phyloP scores from a whole-genome alignment of 2,329 filamentous ascomycete genomes.

The Penicillium sp. region DNA sequence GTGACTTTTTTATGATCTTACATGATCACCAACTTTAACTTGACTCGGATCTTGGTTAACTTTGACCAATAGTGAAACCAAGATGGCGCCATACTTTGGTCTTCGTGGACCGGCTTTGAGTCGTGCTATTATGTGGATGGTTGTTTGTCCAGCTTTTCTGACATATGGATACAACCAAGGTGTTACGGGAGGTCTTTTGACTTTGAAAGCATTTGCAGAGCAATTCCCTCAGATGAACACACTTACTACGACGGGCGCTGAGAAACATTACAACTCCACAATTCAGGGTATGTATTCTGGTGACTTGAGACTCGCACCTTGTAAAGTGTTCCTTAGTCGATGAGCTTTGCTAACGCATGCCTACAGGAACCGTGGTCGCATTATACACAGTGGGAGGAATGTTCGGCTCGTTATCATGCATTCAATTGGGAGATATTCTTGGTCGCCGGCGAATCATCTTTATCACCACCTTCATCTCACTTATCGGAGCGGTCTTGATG shows the following conservation, averaged over 20 bases:
- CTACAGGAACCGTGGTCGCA: conserved; percentile 43
- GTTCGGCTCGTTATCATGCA: conserved; percentile 48
- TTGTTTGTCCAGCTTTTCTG: conserved; percentile 43
- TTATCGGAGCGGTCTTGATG: conserved; percentile 48
- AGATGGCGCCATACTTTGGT: conserved; percentile 15
- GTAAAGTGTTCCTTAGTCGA: too few species aligned
- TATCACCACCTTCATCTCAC: conserved; percentile 40
- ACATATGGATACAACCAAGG: conserved; percentile 56
- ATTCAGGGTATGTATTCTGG: conserved; percentile 33
- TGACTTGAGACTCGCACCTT: too few species aligned
- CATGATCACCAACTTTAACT: conserved; percentile 1
- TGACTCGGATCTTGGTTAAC: neutral
- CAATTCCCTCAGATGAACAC: conserved; percentile 54
- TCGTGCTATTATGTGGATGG: conserved; percentile 22
- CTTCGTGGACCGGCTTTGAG: conserved; percentile 22
- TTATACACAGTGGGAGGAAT: conserved; percentile 50
- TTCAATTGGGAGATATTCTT: conserved; percentile 47
- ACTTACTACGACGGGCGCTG: conserved; percentile 40
- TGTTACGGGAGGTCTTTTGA: conserved; percentile 50
- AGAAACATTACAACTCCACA: conserved; percentile 46
- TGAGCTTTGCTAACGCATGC: neutral
- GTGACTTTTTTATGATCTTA: neutral
- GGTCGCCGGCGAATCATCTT: conserved; percentile 50
- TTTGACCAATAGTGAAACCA: neutral
- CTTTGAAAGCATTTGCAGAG: conserved; percentile 18